These are phyloP conservation scores for Mychonastes homosphaera DNA, from an alignment of 139 green algal species.

Conservation along the genomic window DNA sequence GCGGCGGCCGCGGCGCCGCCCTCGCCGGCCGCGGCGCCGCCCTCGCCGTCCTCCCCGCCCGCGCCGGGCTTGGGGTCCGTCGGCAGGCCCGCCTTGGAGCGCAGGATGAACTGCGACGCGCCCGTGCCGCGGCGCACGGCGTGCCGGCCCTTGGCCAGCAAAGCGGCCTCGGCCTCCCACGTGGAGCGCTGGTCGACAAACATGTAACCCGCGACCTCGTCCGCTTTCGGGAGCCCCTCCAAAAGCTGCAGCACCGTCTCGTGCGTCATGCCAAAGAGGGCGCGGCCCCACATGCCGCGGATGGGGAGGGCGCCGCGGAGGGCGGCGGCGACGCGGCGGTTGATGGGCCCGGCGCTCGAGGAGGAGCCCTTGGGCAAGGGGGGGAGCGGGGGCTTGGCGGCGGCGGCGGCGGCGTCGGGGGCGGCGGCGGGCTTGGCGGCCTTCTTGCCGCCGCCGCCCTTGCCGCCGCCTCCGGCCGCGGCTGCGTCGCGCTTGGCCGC, in stretches of 20 bases:
- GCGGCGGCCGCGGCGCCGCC: no score
- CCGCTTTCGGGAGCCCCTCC: slow-evolving; percentile 38
- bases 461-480: neutral
- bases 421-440: neutral
- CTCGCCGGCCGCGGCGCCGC: slow-evolving; percentile 3
- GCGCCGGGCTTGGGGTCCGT: no score
- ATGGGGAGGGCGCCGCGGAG: slow-evolving; percentile 29
- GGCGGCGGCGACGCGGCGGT: slow-evolving; percentile 20
- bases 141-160: slow-evolving; percentile 14
- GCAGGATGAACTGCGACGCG: no score
- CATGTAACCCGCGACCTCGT: slow-evolving; percentile 13
- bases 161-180: slow-evolving; percentile 19
- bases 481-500: neutral
- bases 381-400: slow-evolving; percentile 3
- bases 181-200: slow-evolving; percentile 22
- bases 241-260: slow-evolving; percentile 43
- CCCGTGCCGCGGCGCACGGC: slow-evolving; percentile 1
- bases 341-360: no score
- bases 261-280: slow-evolving; percentile 50
- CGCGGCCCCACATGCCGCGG: slow-evolving; percentile 35
- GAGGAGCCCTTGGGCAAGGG: no score
- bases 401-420: neutral
- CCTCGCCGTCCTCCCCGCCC: neutral
- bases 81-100: slow-evolving; percentile 4
- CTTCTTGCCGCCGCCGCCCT: slow-evolving; percentile 2